Evolutionary conservation across 2,329 filamentous ascomycete genomes (phyloP), one percentile per base, ranked within the genome.

Genomic region (Beauveria sp.): DNA sequence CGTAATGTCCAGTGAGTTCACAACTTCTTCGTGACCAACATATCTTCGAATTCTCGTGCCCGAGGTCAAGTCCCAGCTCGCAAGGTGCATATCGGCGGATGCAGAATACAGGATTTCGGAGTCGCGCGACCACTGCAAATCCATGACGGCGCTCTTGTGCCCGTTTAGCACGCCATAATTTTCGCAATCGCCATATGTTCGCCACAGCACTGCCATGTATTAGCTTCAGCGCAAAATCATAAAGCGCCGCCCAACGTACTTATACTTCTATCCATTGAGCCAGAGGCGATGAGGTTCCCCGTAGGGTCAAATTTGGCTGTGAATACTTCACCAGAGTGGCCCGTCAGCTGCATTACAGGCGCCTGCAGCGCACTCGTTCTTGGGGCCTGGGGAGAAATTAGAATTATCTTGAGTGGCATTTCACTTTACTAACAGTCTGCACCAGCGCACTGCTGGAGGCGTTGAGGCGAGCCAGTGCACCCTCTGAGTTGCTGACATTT

Each of bases 91-190:
- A 73, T 99, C 95, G 67, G 95, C 93, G 40, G 93, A 96, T 50
- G 93, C 93, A 8, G 93, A 95, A 71, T 93, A 98, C 57, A 99
- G 75, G 48, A 93, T 88, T 69, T 89, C 87, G 22, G 92, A 96
- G 77, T 99, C 95, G 72, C 95, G 88, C 31, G 95, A 96, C 95
- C 95, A 99, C 72, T 96, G 92, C 51, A 99, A 79, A 74, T 98
- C 95, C 28, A 98, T 80, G 54, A 99, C 80, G 1, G 95, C 95
- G 67, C 91, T 91, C 72, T 91, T 92, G 78, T 99, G 95, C 40
- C 95, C 95, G 9, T 81, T 91, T 58, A 99, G 80, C 31, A 90
- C 79, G 64, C 93, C 93, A 70, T 97, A 97, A 77, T 99, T 99
- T 71, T 96, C 90, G 77, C 93, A 97, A 68, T 91, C 84, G 69